Base-by-base conservation (phyloP, 352 stramenopile genomes). In the Pythium diclinum region DNA sequence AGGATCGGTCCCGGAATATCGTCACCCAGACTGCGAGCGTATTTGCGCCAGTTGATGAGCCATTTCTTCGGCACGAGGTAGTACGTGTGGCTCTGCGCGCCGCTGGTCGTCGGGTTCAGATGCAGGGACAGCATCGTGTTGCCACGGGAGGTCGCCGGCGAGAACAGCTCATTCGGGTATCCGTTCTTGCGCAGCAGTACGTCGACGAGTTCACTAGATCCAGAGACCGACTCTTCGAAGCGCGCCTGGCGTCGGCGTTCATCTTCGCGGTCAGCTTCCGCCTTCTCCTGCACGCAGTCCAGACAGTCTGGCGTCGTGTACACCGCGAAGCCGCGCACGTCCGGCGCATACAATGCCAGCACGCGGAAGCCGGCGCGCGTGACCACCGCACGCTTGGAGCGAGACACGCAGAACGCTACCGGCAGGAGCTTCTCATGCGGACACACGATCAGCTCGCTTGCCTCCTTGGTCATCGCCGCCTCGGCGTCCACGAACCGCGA, bases 31-130 rank as follows among this genome's bases (percentile, higher is more conserved):
- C 79, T 90, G 25, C 83, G 81, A 14, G 89, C 84, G 48, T 83
- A 94, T 59, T 85, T 79, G 32, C 87, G 74, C 87, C 87, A 95
- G 56, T 81, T 83, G 48, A 80, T 82, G 19, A 93, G 69, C 87
- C 87, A 95, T 46, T 91, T 92, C 62, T 90, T 91, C 2, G 87
- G 87, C 44, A 95, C 87, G n/a, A 92, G 63, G 33, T 91, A 91
- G 63, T 88, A 92, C 32, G 78, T 81, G 40, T 86, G 87, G 59
- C 78, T 81, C 10, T 67, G 61, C 4, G 11, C 1, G 9, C 49
- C 47, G 19, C 36, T 61, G 32, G 51, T 57, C 48, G 64, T 56
- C 36, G 40, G 32, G 25, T 68, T 67, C 42, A 77, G 76, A 14
- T 61, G 59, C 8, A 91, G 44, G 3, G 82, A 86, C 30, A 92